phyloP scores from a whole-genome alignment of 2,329 filamentous ascomycete genomes.

The Didymella glomerata region DNA sequence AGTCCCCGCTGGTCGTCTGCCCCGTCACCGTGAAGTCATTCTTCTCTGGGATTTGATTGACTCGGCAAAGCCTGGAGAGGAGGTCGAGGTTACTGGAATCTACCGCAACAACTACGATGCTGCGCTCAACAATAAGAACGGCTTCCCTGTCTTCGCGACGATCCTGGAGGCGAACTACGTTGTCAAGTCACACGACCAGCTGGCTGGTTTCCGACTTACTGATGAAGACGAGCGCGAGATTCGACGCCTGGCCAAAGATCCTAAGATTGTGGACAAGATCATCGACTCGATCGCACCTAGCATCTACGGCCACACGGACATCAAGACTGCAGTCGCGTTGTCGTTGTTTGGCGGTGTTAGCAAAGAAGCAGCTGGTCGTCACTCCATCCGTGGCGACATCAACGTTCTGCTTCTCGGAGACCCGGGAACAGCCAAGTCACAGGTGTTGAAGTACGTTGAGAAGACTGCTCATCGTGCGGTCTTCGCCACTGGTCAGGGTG shows the following conservation, averaged over 20 bases:
- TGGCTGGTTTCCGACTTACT: slow-evolving; percentile 93
- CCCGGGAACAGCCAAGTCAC: slow-evolving; percentile 96
- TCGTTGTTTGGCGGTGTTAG: slow-evolving; percentile 95
- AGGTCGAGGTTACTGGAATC: slow-evolving; percentile 95
- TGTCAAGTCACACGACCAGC: slow-evolving; percentile 95
- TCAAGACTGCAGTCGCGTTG: slow-evolving; percentile 95
- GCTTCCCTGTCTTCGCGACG: slow-evolving; percentile 97
- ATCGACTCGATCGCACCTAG: slow-evolving; percentile 93
- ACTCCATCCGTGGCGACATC: slow-evolving; percentile 95
- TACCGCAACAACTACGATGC: slow-evolving; percentile 99
- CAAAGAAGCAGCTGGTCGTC: slow-evolving; percentile 87
- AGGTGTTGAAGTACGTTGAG: slow-evolving; percentile 96
- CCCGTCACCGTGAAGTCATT: slow-evolving; percentile 91
- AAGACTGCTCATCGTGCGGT: slow-evolving; percentile 97
- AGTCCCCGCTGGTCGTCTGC: slow-evolving; percentile 92
- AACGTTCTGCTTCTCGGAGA: slow-evolving; percentile 96
- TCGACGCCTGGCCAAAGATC: slow-evolving; percentile 84
- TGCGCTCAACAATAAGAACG: slow-evolving; percentile 97
- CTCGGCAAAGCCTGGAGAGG: slow-evolving; percentile 94
- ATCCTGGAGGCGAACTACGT: slow-evolving; percentile 98
- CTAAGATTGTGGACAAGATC: slow-evolving; percentile 90
- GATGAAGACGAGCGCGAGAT: slow-evolving; percentile 95
- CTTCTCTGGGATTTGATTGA: slow-evolving; percentile 97
- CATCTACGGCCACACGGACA: slow-evolving; percentile 95
- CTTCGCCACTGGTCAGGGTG: slow-evolving; percentile 96